These are phyloP conservation scores for Artemisia argyi DNA, from an alignment of 129 eudicot species.

Conservation along the genomic window DNA sequence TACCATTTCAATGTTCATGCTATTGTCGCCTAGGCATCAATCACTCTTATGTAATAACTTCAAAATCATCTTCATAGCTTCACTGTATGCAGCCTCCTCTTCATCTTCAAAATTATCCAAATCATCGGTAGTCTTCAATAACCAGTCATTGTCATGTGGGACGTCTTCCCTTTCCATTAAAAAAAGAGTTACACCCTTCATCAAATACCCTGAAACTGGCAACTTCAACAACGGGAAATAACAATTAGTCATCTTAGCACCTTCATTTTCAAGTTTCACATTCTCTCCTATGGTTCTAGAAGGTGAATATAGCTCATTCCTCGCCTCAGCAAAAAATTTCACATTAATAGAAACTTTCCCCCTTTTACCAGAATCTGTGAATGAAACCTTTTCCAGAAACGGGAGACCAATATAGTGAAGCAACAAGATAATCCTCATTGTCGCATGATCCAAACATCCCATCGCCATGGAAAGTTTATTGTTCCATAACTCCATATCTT, in stretches of 20 bases:
- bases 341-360: background rate
- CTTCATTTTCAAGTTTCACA: too few relatives aligned
- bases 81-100: background rate
- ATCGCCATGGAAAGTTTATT: background rate
- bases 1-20: too few relatives aligned
- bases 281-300: background rate
- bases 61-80: background rate
- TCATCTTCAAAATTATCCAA: background rate
- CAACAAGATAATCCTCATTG: background rate
- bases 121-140: background rate
- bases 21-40: too few relatives aligned
- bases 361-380: background rate
- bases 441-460: background rate
- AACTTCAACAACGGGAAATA: background rate
- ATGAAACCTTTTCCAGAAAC: background rate
- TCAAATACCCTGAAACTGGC: background rate
- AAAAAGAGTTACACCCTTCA: background rate
- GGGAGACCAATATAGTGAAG: background rate
- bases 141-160: background rate
- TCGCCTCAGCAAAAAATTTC: too few relatives aligned
- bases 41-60: too few relatives aligned
- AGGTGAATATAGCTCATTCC: too few relatives aligned
- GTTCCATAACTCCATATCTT: background rate
- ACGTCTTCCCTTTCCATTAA: background rate
- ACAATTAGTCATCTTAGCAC: background rate